These are phyloP conservation scores for Prototheca cutis DNA, from an alignment of 163 green algal genomes.

Conservation along the genomic window DNA sequence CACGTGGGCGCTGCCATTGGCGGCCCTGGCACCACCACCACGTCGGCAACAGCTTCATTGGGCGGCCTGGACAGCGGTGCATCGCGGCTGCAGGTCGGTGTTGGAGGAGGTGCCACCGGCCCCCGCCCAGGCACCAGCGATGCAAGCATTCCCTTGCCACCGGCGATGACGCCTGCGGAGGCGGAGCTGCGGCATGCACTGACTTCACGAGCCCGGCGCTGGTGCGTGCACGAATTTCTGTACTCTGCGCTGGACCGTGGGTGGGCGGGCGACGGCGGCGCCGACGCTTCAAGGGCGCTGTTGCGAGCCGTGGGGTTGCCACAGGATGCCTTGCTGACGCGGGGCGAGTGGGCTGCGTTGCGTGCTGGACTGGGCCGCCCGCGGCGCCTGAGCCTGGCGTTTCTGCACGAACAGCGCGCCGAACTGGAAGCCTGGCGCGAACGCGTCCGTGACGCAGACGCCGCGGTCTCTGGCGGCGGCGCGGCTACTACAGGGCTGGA, in stretches of 20 bases:
- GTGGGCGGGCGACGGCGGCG: constrained; percentile 36
- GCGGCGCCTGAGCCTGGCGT: constrained; percentile 55
- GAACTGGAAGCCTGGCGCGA: constrained; percentile 55
- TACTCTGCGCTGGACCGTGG: constrained; percentile 60
- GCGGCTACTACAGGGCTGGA: no score
- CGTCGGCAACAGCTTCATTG: no score
- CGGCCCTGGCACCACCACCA: no score
- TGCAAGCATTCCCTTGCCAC: neutral
- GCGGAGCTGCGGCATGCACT: constrained; percentile 44
- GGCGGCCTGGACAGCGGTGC: no score
- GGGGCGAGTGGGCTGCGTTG: constrained; percentile 56
- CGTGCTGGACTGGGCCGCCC: constrained; percentile 43
- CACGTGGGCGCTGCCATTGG: no score
- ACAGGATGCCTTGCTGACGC: constrained; percentile 32
- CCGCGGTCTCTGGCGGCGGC: constrained; percentile 13
- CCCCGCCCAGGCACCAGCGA: neutral
- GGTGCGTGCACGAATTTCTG: constrained; percentile 58
- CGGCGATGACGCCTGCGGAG: constrained; percentile 26
- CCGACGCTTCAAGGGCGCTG: constrained; percentile 1
- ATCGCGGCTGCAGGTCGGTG: no score
- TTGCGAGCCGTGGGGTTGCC: constrained; percentile 27
- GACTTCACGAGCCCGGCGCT: constrained; percentile 20
- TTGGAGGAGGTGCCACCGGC: neutral
- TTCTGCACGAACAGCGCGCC: constrained; percentile 60
- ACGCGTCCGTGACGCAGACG: constrained; percentile 42